Percentiles rank a stretch among this genome's conserved stretches.
phyloP scores from a whole-genome alignment of 2,329 filamentous ascomycete genomes.

The Daldinia sp. region DNA sequence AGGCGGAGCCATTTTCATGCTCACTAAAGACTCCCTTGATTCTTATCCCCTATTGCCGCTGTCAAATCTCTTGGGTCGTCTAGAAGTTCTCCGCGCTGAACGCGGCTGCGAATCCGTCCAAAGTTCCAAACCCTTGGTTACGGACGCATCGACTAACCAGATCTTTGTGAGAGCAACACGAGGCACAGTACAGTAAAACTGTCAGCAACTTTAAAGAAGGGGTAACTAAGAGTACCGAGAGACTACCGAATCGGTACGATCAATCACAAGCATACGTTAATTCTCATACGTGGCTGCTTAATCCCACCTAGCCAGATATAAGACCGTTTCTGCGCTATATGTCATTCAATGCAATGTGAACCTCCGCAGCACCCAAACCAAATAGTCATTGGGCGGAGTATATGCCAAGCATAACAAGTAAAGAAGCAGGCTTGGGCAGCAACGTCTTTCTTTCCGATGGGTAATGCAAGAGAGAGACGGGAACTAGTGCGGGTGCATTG shows the following conservation, averaged over 20 bases:
- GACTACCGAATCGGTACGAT: slow-evolving; percentile 33
- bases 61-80: slow-evolving; percentile 14
- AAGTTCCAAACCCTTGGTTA: slow-evolving; percentile 32
- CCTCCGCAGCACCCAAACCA: slow-evolving; percentile 33
- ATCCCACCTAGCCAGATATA: slow-evolving; percentile 44
- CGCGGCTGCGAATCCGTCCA: slow-evolving; percentile 31
- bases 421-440: slow-evolving; percentile 38
- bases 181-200: slow-evolving; percentile 34
- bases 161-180: slow-evolving; percentile 25
- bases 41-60: slow-evolving; percentile 26
- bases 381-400: slow-evolving; percentile 35
- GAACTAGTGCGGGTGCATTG: slow-evolving; percentile 36
- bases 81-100: slow-evolving; percentile 31
- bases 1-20: slow-evolving; percentile 23
- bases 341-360: slow-evolving; percentile 39
- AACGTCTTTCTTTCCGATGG: slow-evolving; percentile 32
- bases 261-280: slow-evolving; percentile 35
- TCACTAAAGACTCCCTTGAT: slow-evolving; percentile 12
- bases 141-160: slow-evolving; percentile 34
- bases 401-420: slow-evolving; percentile 32
- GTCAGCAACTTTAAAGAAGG: slow-evolving; percentile 30
- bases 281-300: slow-evolving; percentile 42
- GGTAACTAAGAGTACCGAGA: slow-evolving; percentile 34
- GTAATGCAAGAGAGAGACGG: slow-evolving; percentile 35
- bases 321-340: slow-evolving; percentile 40